Evolutionary conservation across 148 eudicot genomes (phyloP), one percentile per base, ranked within the genome.

Genomic region (Cornus kousa): DNA sequence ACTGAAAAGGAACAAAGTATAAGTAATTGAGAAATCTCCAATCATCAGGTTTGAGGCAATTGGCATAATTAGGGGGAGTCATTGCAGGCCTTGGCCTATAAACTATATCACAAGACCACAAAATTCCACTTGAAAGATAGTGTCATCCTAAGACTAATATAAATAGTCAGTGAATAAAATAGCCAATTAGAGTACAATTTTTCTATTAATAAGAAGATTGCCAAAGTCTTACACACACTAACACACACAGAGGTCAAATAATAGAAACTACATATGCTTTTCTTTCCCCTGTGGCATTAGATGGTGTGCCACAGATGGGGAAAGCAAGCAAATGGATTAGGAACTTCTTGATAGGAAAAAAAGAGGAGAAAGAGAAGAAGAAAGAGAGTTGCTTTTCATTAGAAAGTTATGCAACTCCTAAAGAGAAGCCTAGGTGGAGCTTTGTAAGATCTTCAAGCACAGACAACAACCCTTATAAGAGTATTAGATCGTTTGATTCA

Each of bases 291-390:
- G 10, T 9, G 60, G 74, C 7, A 57, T n/a, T 62, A 50, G 55
- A 4, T 35, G 37, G 37, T 14, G n/a, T 53, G 22, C 37, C 16
- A 57, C 9, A 48, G 70, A 87, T 87, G 89, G 86, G 86, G 67
- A 87, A 85, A 62, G 87, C 86, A 80, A 82, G 84, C 76, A 84
- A 78, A 82, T 87, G 89, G 89, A 85, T 85, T 33, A 75, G 72
- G 53, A 82, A 82, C 32, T 77, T 87, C 11, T 77, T 87, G 55
- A 10, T 79, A 57, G 86, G 89, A 48, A 87, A 78, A 70, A 80
- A 72, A 28, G 89, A 87, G 68, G 85, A 87, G 71, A 78, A 75
- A 66, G 73, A 59, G 37, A 79, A 69, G 75, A 74, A 72, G 33
- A 69, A 31, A 72, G 59, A 57, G 3, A 7, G 62, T 40, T 70